phyloP scores from a whole-genome alignment of 805 yeast genomes.

The Saccharomyces paradoxus region DNA sequence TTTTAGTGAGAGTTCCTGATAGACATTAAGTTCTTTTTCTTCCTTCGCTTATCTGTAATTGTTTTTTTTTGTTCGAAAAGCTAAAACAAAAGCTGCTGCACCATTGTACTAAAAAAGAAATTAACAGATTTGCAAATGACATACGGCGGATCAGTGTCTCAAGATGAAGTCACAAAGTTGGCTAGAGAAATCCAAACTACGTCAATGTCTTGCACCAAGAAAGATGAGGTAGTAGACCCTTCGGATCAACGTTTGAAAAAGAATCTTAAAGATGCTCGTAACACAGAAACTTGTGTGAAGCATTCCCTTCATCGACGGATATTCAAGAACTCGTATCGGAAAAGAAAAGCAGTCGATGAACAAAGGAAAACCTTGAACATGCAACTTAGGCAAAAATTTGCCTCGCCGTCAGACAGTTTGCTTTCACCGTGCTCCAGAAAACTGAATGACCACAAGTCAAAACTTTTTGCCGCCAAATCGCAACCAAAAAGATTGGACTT shows the following conservation, averaged over 20 bases:
- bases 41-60: not conserved
- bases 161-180: not conserved
- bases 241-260: not conserved
- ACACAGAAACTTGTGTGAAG: not conserved
- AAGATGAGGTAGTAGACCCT: not conserved
- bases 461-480: slow-evolving; percentile 12
- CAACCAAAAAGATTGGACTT: slow-evolving; percentile 15
- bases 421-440: slow-evolving; percentile 54
- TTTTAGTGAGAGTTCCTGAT: not conserved
- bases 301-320: slow-evolving; percentile 17
- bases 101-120: not conserved
- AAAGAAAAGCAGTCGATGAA: slow-evolving; percentile 6
- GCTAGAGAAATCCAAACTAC: not conserved
- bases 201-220: not conserved
- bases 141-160: not conserved
- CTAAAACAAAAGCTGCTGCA: too few relatives aligned
- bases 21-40: not conserved
- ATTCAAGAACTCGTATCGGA: slow-evolving; percentile 14
- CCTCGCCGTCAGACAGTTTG: slow-evolving; percentile 52
- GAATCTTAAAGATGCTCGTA: not conserved
- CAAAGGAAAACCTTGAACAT: slow-evolving; percentile 2
- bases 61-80: not conserved
- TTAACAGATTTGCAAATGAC: not conserved
- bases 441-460: slow-evolving; percentile 39
- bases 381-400: slow-evolving; percentile 21